These are phyloP conservation scores for Trichoderma oligosporum DNA, from an alignment of 2,329 filamentous ascomycete species.

Conservation along the genomic window DNA sequence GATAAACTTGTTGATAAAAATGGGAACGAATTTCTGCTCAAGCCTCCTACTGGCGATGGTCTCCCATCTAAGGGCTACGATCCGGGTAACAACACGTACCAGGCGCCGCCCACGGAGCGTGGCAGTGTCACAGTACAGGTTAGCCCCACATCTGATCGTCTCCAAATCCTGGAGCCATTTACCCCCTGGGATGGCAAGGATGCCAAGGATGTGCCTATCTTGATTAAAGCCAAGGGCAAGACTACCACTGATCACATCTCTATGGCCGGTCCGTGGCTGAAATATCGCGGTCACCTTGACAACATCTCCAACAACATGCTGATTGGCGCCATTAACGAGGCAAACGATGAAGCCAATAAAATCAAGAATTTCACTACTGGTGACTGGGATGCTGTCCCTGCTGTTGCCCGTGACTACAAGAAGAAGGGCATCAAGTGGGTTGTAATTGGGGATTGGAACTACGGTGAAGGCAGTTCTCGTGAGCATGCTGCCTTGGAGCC, in stretches of 20 bases:
- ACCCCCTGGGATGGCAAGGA: constrained; percentile 89
- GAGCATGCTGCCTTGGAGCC: constrained; percentile 98
- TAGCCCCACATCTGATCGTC: constrained; percentile 84
- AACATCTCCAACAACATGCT: constrained; percentile 99
- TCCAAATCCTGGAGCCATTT: constrained; percentile 88
- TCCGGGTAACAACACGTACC: constrained; percentile 88
- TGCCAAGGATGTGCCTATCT: constrained; percentile 74
- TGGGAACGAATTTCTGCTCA: constrained; percentile 91
- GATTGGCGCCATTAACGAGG: constrained; percentile 93
- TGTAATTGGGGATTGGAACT: constrained; percentile 99
- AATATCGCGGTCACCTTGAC: constrained; percentile 97
- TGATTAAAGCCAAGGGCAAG: constrained; percentile 97
- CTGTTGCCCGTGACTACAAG: constrained; percentile 97
- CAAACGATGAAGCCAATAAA: constrained; percentile 97
- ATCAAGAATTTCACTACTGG: constrained; percentile 85
- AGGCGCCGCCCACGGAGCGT: constrained; percentile 84
- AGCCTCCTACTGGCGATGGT: constrained; percentile 73
- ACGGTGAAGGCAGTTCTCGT: constrained; percentile 94
- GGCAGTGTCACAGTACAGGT: constrained; percentile 71
- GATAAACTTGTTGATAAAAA: constrained; percentile 92
- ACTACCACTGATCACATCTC: constrained; percentile 97
- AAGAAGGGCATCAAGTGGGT: constrained; percentile 94
- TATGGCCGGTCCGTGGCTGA: constrained; percentile 95
- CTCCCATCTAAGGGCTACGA: constrained; percentile 83
- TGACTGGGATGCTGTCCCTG: constrained; percentile 83